Conservation (phyloP, 1,284 basidiomycete genomes). For the Boletus hoseneyae region DNA sequence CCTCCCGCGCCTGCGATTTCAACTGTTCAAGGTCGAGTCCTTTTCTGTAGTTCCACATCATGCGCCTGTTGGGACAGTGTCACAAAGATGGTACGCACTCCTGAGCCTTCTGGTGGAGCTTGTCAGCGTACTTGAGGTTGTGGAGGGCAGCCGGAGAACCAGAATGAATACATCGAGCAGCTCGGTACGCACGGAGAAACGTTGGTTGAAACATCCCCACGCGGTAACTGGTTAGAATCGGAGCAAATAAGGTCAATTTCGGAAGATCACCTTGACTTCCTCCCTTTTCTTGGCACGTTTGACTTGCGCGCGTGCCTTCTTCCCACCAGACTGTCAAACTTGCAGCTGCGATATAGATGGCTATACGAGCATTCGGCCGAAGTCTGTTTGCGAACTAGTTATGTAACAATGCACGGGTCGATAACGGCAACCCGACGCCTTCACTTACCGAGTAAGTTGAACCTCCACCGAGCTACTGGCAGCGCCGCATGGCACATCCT, state of each 20-base stretch:
- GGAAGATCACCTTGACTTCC: too few species aligned
- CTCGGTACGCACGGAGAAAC: constrained; percentile 3
- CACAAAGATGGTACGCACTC: constrained; percentile 38
- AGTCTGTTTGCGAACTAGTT: background rate
- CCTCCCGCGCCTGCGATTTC: constrained; percentile 36
- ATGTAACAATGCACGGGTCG: too few species aligned
- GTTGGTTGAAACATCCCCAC: constrained; percentile 4
- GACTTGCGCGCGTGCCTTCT: too few species aligned
- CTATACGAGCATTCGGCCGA: background rate
- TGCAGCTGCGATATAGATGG: too few species aligned
- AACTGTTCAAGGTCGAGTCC: constrained; percentile 43
- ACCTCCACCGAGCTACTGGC: too few species aligned
- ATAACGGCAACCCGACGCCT: too few species aligned
- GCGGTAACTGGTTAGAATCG: background rate
- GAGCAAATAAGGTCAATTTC: background rate
- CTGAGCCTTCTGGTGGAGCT: constrained; percentile 41
- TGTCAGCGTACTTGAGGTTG: constrained; percentile 45
- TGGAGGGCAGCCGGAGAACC: constrained; percentile 22
- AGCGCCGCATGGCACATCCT: too few species aligned
- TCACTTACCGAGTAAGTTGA: background rate
- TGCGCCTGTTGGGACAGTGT: constrained; percentile 15
- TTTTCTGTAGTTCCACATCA: constrained; percentile 33
- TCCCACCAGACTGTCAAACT: too few species aligned
- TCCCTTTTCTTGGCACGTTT: too few species aligned
- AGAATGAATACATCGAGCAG: constrained; percentile 18